These are phyloP conservation scores for Penicillium sp. DNA, from an alignment of 2,329 filamentous ascomycete genomes.

Conservation along the genomic window DNA sequence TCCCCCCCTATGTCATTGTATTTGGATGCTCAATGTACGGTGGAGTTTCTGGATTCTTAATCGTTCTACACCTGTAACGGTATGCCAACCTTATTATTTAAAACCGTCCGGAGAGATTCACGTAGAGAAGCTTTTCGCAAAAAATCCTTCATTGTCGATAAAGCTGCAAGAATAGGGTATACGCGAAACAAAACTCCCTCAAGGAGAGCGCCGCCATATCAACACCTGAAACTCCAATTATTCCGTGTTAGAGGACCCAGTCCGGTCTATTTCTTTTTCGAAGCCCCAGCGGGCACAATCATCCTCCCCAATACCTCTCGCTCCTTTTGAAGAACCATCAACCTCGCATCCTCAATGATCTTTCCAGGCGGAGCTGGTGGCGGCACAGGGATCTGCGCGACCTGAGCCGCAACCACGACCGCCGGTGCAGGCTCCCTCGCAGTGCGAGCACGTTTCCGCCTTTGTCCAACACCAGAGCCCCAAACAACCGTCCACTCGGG, in stretches of 20 bases:
- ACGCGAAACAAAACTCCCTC: background rate
- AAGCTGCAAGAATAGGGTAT: conserved; percentile 1
- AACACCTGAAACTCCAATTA: background rate
- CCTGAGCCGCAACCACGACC: conserved; percentile 23
- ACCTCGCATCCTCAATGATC: conserved; percentile 64
- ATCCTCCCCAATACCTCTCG: conserved; percentile 68
- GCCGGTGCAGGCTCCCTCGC: conserved; percentile 23
- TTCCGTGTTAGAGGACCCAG: background rate
- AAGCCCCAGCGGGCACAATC: conserved; percentile 50
- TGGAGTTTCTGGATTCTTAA: conserved; percentile 16
- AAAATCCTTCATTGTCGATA: background rate
- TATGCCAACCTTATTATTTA: too few species aligned
- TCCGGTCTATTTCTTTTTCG: conserved; percentile 34
- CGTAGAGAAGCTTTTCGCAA: too few species aligned
- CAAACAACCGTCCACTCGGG: conserved; percentile 72
- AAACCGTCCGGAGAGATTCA: too few species aligned
- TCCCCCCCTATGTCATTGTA: conserved; percentile 21
- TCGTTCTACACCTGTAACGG: background rate
- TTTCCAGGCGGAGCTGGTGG: conserved; percentile 54
- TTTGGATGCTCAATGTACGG: conserved; percentile 26
- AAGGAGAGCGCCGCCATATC: background rate
- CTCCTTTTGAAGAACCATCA: conserved; percentile 67
- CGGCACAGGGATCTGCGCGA: conserved; percentile 24
- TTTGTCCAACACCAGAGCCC: conserved; percentile 58
- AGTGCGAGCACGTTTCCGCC: conserved; percentile 45